A percentile compares a stretch with the other conserved stretches of the same genome.
Evolutionary conservation across 345 rosid genomes (phyloP).

Genomic region (Salix exigua): DNA sequence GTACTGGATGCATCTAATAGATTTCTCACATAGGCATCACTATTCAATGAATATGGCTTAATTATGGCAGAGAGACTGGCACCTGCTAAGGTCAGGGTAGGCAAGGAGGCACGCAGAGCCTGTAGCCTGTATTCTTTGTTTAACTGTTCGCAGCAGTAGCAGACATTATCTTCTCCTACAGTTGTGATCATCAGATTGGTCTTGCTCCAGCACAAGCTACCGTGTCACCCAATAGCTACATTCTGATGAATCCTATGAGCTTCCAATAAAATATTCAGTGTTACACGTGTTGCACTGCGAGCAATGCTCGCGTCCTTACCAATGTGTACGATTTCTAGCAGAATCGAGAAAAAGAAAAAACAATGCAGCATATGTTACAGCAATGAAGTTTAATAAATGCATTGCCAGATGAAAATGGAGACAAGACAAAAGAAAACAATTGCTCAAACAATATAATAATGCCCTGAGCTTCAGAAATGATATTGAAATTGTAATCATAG

Average conservation of each 20-base stretch:
- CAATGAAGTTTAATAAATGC: too few species aligned
- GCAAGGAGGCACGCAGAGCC: slow-evolving; percentile 13
- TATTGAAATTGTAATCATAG: not conserved
- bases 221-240: too few species aligned
- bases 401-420: not conserved
- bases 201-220: too few species aligned
- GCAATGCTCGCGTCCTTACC: too few species aligned
- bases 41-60: slow-evolving; percentile 5
- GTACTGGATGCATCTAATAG: too few species aligned
- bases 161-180: not conserved
- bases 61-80: not conserved
- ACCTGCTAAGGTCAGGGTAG: not conserved
- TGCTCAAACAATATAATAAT: not conserved
- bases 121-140: slow-evolving; percentile 1
- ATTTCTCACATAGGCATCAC: not conserved
- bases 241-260: too few species aligned
- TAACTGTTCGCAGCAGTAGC: not conserved
- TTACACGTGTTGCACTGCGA: too few species aligned
- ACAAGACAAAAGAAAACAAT: not conserved
- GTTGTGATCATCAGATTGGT: too few species aligned
- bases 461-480: not conserved
- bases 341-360: too few species aligned
- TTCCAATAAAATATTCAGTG: too few species aligned
- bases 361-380: too few species aligned
- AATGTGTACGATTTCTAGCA: too few species aligned